phyloP scores from a whole-genome alignment of 495 filamentous ascomycete genomes.

The Cladorrhinum samala region DNA sequence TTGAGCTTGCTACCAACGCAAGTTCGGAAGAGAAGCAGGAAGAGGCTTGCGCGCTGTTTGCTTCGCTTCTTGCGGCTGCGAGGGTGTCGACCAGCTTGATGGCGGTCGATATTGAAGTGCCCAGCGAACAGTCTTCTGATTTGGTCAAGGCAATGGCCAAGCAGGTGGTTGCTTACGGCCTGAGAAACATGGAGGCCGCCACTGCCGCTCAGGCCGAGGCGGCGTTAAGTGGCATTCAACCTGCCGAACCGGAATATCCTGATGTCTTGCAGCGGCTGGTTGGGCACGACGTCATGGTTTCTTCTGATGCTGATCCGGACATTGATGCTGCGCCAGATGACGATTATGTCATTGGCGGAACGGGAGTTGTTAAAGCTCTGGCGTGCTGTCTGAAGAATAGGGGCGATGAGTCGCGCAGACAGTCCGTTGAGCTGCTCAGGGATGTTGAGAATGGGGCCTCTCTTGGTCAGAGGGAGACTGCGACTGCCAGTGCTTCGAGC shows the following conservation, averaged over 20 bases:
- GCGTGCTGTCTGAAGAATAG: constrained; percentile 82
- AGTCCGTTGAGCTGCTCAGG: constrained; percentile 38
- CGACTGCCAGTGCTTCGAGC: constrained; percentile 14
- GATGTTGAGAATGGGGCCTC: constrained; percentile 32
- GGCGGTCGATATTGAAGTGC: constrained; percentile 87
- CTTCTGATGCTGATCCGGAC: constrained; percentile 50
- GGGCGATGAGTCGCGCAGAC: constrained; percentile 48
- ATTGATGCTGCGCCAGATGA: constrained; percentile 76
- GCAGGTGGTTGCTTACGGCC: constrained; percentile 87
- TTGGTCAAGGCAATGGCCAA: constrained; percentile 89
- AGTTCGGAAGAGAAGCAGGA: constrained; percentile 71
- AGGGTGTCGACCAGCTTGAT: constrained; percentile 78
- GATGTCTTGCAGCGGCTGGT: constrained; percentile 52
- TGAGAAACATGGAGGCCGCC: constrained; percentile 72
- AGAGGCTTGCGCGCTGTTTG: constrained; percentile 90
- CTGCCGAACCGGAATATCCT: constrained; percentile 42
- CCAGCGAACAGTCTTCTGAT: constrained; percentile 68
- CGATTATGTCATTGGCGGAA: constrained; percentile 93
- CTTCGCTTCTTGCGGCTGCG: constrained; percentile 82
- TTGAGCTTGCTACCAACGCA: constrained; percentile 53
- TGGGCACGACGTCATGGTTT: constrained; percentile 57
- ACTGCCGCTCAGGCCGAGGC: constrained; percentile 11
- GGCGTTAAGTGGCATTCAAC: constrained; percentile 7
- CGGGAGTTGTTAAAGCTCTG: constrained; percentile 89
- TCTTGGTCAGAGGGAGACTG: not conserved